Evolutionary conservation across 1,284 basidiomycete genomes (phyloP).

Genomic region (Pulchroboletus neoregius): DNA sequence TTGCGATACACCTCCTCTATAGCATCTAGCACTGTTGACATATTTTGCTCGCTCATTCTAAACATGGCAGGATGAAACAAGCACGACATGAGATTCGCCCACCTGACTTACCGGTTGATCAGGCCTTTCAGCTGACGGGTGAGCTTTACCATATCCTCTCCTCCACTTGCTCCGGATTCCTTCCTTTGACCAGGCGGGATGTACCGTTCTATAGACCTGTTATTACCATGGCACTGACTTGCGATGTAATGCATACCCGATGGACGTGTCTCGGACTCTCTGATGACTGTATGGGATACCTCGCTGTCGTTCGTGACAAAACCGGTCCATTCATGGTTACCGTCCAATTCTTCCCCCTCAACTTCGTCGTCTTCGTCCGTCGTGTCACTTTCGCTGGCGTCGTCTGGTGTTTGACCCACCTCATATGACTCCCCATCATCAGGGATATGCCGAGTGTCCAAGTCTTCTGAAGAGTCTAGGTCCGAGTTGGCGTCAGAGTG

Average conservation of each 20-base stretch:
- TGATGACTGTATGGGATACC: constrained; percentile 3
- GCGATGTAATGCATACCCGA: constrained; percentile 27
- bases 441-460: neutral
- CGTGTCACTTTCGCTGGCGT: constrained; percentile 6
- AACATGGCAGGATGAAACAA: constrained; percentile 3
- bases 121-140: constrained; percentile 82
- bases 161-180: constrained; percentile 29
- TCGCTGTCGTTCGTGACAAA: constrained; percentile 14
- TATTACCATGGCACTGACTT: neutral
- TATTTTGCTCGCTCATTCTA: constrained; percentile 90
- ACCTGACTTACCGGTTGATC: constrained; percentile 67
- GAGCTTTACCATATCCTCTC: constrained; percentile 61
- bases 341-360: constrained; percentile 5
- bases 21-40: constrained; percentile 73
- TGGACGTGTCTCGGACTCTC: constrained; percentile 1
- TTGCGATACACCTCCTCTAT: constrained; percentile 79
- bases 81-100: neutral
- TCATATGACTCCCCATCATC: constrained; percentile 32
- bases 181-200: constrained; percentile 64
- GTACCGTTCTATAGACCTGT: constrained; percentile 42
- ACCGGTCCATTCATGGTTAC: constrained; percentile 26
- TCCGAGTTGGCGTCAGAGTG: neutral
- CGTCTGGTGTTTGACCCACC: constrained; percentile 23
- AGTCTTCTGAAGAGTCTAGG: neutral
- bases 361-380: constrained; percentile 13